phyloP scores from a whole-genome alignment of 208 protist genomes.

The Trypanosomatidae sp. region DNA sequence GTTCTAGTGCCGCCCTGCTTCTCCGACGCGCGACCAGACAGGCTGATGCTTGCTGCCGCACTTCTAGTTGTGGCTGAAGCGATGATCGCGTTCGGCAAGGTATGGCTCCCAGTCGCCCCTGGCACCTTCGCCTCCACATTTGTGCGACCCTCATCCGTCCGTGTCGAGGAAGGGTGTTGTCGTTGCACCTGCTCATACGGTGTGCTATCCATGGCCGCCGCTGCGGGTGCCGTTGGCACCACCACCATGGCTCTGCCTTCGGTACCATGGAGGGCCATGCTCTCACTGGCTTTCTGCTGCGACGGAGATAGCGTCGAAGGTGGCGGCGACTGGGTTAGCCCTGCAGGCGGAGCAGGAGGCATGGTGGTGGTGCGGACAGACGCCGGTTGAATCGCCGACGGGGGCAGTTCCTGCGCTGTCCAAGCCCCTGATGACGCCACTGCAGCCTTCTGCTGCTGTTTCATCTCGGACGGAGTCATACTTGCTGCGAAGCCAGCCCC shows the following conservation, averaged over 20 bases:
- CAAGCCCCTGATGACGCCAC: no score
- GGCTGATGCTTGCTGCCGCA: background rate
- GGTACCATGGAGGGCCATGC: background rate
- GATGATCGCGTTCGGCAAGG: background rate
- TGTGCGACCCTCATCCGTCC: background rate
- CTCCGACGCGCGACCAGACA: background rate
- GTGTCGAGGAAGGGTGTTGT: background rate
- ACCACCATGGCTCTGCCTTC: background rate
- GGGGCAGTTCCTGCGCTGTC: background rate
- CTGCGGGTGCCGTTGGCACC: background rate
- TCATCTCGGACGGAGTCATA: background rate
- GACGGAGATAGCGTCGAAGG: background rate
- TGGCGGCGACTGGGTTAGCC: conserved; percentile 1
- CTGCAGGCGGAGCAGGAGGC: background rate
- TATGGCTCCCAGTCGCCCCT: background rate
- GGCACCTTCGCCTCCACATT: background rate
- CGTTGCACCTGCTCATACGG: conserved; percentile 3
- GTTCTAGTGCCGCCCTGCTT: background rate
- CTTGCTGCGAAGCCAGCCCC: background rate
- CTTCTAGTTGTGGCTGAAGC: background rate
- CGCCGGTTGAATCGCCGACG: background rate
- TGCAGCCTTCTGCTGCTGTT: conserved; percentile 1
- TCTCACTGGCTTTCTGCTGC: background rate
- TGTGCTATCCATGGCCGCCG: background rate
- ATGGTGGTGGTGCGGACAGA: background rate